Conservation (phyloP, 805 yeast species). For the Kazachstania africana region DNA sequence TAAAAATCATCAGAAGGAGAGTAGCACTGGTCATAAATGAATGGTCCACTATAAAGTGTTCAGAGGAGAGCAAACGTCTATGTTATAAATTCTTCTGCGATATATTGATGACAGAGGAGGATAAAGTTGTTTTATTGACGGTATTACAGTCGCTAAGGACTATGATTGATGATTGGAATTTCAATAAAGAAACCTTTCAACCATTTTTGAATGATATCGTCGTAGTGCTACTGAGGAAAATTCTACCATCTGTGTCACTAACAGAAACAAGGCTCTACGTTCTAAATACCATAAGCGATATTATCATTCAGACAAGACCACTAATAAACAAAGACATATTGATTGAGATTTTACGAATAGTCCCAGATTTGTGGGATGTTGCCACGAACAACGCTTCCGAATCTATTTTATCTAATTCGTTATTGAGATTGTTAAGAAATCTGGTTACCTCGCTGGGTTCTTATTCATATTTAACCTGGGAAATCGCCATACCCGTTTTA, state of each 20-base stretch:
- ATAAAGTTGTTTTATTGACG: conserved; percentile 70
- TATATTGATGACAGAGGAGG: conserved; percentile 45
- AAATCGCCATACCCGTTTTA: conserved; percentile 55
- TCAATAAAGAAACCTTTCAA: conserved; percentile 52
- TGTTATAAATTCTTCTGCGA: conserved; percentile 47
- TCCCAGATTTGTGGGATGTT: conserved; percentile 72
- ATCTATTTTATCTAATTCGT: conserved; percentile 36
- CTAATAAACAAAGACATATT: conserved; percentile 41
- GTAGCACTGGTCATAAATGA: conserved; percentile 65
- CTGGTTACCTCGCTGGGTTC: conserved; percentile 45
- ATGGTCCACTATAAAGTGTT: conserved; percentile 65
- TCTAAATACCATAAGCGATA: conserved; percentile 51
- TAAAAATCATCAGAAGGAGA: conserved; percentile 61
- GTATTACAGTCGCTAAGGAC: conserved; percentile 58
- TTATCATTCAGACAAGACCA: conserved; percentile 57
- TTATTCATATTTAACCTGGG: conserved; percentile 37
- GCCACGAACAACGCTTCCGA: conserved; percentile 28
- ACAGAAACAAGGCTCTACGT: conserved; percentile 72
- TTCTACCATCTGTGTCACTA: conserved; percentile 39
- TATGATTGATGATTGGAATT: conserved; percentile 79
- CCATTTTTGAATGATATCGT: conserved; percentile 51
- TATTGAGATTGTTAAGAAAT: conserved; percentile 46
- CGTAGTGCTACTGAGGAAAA: conserved; percentile 31
- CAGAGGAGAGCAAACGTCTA: conserved; percentile 41
- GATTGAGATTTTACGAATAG: conserved; percentile 37